phyloP scores from a whole-genome alignment of 2,329 filamentous ascomycete genomes.

The Lecanicillium sp. region DNA sequence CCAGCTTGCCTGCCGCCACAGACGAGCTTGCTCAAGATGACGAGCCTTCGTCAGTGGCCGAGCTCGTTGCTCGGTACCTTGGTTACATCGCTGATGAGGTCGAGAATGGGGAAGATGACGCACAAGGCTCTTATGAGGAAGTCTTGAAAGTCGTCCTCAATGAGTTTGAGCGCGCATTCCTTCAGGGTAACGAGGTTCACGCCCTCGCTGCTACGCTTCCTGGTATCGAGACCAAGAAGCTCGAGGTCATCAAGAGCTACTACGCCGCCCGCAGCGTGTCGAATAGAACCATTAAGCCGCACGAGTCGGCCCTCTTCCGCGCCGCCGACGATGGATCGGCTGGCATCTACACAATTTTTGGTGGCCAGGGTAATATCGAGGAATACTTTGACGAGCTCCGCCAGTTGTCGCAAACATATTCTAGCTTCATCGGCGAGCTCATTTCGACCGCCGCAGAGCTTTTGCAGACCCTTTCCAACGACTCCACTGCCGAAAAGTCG shows the following conservation, averaged over 20 bases:
- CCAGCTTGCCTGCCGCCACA: conserved; percentile 80
- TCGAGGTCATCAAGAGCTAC: conserved; percentile 82
- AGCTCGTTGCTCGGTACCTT: conserved; percentile 89
- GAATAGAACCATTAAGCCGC: conserved; percentile 79
- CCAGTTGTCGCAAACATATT: conserved; percentile 84
- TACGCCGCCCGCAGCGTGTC: conserved; percentile 79
- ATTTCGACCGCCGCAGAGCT: conserved; percentile 75
- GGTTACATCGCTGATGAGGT: conserved; percentile 84
- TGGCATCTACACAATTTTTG: conserved; percentile 87
- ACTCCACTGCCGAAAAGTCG: conserved; percentile 84
- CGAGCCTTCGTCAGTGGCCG: conserved; percentile 90
- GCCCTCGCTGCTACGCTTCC: conserved; percentile 77
- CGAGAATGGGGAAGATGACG: conserved; percentile 84
- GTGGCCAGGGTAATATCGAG: conserved; percentile 97
- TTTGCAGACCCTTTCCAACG: conserved; percentile 74
- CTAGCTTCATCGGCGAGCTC: conserved; percentile 80
- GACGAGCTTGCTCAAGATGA: conserved; percentile 98
- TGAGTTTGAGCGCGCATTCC: conserved; percentile 93
- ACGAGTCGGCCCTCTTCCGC: conserved; percentile 87
- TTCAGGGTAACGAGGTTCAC: conserved; percentile 93
- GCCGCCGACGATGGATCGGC: conserved; percentile 79
- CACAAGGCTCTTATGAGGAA: conserved; percentile 81
- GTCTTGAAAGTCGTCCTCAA: conserved; percentile 87
- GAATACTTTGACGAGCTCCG: conserved; percentile 98
- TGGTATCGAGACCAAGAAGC: conserved; percentile 88